Evolutionary conservation across 768 basidiomycete species (phyloP), one percentile per base, ranked within the genome.

Genomic region (Mycena pura): DNA sequence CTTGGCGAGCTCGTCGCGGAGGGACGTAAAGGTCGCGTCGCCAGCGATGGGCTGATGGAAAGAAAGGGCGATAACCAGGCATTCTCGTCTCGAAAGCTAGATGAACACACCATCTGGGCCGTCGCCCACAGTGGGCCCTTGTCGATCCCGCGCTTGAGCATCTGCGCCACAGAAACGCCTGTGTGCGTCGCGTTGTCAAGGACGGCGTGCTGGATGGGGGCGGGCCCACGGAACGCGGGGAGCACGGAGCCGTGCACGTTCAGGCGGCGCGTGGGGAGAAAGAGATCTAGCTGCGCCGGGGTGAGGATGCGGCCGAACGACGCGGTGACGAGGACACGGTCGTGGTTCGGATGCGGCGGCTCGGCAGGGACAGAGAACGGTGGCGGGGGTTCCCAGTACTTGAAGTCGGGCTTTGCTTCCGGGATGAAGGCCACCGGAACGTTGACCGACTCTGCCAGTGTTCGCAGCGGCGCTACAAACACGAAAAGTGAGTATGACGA

Each of bases 171-270:
- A 59, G 87, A 91, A 1, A 96, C 93, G 0, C 93, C 95, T 0
- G 91, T 93, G 62, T 84, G 80, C 6, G 68, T 69, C 48, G 87
- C 87, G 3, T 85, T 86, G 60, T 89, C 86, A 41, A 92, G 75
- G 38, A 98, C 79, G 0, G 89, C 83, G 68, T 88, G 90, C 69
- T 97, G 95, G 36, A 98, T 92, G 0, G 95, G 95, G 3, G 94
- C 92, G 9, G 95, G 87, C 0, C 95, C 95, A n/a, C 95, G 87
- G 72, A 92, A 95, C 25, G 82, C 78, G 0, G 95, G 95, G 31
- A 98, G 82, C 0, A 94, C 77, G 32, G 95, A 96, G 0, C 95
- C 94, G 68, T 98, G 95, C 6, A 98, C 86, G 69, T 98, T 97
- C 34, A 98, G 78, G 22, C 90, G 78, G 44, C 85, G 83, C 0